Evolutionary conservation across 2,329 filamentous ascomycete genomes (phyloP), one percentile per base, ranked within the genome.

Genomic region (Zopfia rhizophila): DNA sequence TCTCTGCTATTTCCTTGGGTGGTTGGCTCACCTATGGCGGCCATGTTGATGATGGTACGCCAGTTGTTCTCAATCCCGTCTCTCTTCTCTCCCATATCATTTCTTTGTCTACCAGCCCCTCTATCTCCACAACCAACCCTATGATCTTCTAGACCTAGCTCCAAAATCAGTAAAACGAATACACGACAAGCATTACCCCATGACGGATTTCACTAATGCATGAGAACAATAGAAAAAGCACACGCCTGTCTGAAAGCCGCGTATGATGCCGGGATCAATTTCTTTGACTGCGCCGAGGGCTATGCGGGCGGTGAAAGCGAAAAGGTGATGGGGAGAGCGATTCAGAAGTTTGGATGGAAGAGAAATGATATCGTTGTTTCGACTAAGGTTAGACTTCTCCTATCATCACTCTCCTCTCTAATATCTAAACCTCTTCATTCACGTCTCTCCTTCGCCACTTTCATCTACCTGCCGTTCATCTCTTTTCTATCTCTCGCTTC

Each of bases 1-100:
- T 91, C 23, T 91, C 87, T 19, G 81, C 84, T 32, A 87, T 91
- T 52, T 86, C 85, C 2, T 77, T 91, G 3, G 88, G 75, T 22
- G 74, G 73, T 43, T 75, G 72, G 73, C 77, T 91, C 39, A 91
- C 88, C 1, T 90, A 89, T 56, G 88, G 88, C 41, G 87, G 87
- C 13, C 85, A 89, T 57, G 84, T 90, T 21, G 84, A 86, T 43
- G 81, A 84, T 64, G 82, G 84, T 84, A 74, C n/a, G n/a, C n/a
- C n/a, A n/a, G n/a, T n/a, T 14, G 45, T 37, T 25, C 2, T 13
- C 10, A 28, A 4, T 37, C 7, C 30, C 23, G 18, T 28, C 11
- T 31, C 12, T 35, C 14, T 19, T 17, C 13, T 5, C 24, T 28
- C n/a, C n/a, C n/a, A n/a, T n/a, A n/a, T n/a, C 10, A 11, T 32